Conservation (phyloP, 805 yeast species). For the Candida coquimbonensis region DNA sequence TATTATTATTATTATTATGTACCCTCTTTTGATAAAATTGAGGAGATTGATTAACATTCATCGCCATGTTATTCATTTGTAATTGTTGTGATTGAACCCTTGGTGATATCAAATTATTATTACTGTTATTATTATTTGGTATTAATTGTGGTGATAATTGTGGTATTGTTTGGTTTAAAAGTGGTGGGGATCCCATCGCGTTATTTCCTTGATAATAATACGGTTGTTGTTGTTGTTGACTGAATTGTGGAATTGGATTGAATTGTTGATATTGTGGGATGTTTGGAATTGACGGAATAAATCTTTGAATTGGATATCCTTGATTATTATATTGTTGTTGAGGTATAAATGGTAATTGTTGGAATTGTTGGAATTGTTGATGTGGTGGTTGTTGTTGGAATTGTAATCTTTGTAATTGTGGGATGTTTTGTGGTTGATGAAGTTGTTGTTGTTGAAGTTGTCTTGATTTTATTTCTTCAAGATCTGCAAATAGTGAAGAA, state of each 20-base stretch:
- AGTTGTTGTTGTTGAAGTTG: slow-evolving; percentile 2
- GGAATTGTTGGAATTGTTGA: slow-evolving; percentile 6
- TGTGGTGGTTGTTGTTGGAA: slow-evolving; percentile 4
- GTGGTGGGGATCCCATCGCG: neutral
- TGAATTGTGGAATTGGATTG: slow-evolving; percentile 16
- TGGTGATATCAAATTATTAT: neutral
- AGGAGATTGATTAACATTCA: slow-evolving; percentile 4
- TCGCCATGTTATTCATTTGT: no score
- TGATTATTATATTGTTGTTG: no score
- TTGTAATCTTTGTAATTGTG: neutral
- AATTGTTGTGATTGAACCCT: no score
- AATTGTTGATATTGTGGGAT: slow-evolving; percentile 7
- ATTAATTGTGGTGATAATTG: slow-evolving; percentile 3
- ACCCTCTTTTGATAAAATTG: slow-evolving; percentile 10
- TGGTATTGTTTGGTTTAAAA: neutral
- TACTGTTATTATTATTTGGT: neutral
- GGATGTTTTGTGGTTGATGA: neutral
- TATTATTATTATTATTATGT: neutral
- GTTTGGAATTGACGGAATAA: slow-evolving; percentile 9
- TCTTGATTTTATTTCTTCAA: slow-evolving; percentile 7
- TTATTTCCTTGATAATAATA: slow-evolving; percentile 2
- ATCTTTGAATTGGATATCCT: neutral
- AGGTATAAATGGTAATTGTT: no score
- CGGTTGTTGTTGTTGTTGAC: slow-evolving; percentile 5
- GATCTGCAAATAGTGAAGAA: slow-evolving; percentile 42